Evolutionary conservation across 2,329 filamentous ascomycete species (phyloP), one percentile per base, ranked within the genome.

Genomic region (Hypomyces perniciosus): DNA sequence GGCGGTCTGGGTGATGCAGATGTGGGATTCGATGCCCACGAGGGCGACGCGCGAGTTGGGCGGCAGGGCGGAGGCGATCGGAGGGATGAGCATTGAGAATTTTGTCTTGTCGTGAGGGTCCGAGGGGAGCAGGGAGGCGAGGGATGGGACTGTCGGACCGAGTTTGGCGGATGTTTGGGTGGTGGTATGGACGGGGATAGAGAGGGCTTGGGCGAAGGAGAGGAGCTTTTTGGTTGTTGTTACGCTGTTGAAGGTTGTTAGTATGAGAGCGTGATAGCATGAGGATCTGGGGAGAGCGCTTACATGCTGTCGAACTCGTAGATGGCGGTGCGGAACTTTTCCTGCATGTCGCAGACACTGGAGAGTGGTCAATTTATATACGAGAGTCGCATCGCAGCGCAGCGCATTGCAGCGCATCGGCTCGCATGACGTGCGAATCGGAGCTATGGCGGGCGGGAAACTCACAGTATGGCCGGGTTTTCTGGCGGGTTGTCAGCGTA

Each of bases 271-370:
- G 34, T 44, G 43, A 41, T 40, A 37, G 48, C 35, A 10, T 27
- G 47, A 41, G 2, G 42, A 39, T 44, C 30, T 34, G 47, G 46
- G 38, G 34, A 31, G 27, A 48, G 29, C 28, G 37, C 73, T 53
- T 75, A 88, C 84, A 96, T 79, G 66, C 87, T 90, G 56, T 88
- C 81, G 65, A 91, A 96, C 65, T 95, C 85, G 71, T 85, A 81
- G 61, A 97, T 96, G 50, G 84, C 85, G 7, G 76, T 75, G 54
- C 89, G 81, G 72, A 97, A 97, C 68, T 90, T 95, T 60, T 96
- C 92, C 72, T 97, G 92, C 56, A 97, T 77, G 65, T 97, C 92
- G 73, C 92, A 97, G 65, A 97, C 81, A 63, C 91, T 96, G 50
- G 27, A 13, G 6, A 4, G 38, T 40, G 30, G 33, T 54, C 42